Conservation (phyloP, 2,329 filamentous ascomycete species). For the Aspergillus jensenii region DNA sequence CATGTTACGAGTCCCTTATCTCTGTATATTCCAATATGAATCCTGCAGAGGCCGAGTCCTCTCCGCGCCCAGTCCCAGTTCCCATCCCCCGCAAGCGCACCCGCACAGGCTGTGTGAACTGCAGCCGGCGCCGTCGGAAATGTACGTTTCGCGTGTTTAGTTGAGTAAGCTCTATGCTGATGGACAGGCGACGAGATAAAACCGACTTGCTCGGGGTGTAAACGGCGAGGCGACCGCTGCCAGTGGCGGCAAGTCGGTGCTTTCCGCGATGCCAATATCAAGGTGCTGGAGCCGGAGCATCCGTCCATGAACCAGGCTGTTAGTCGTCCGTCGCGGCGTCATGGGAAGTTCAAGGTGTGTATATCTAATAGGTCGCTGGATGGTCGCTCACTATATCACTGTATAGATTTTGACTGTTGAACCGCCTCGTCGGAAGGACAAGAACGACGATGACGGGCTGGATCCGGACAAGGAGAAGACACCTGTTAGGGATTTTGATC, state of each 20-base stretch:
- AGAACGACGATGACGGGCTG: not conserved
- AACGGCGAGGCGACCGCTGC: slow-evolving; percentile 28
- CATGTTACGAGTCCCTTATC: too few relatives aligned
- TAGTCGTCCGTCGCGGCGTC: slow-evolving; percentile 15
- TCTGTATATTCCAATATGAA: not conserved
- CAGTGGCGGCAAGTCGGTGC: slow-evolving; percentile 32
- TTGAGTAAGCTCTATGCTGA: not conserved
- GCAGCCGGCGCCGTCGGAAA: slow-evolving; percentile 34
- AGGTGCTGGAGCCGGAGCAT: slow-evolving; percentile 26
- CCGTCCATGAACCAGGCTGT: slow-evolving; percentile 30
- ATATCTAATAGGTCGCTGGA: too few relatives aligned
- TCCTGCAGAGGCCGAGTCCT: slow-evolving; percentile 3
- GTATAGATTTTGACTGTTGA: slow-evolving; percentile 24
- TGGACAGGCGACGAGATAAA: slow-evolving; percentile 29
- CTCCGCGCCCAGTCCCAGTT: not conserved
- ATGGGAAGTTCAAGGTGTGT: slow-evolving; percentile 26
- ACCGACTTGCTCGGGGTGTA: slow-evolving; percentile 32
- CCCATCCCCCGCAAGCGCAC: slow-evolving; percentile 25
- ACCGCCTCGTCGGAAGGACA: slow-evolving; percentile 2
- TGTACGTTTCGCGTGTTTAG: slow-evolving; percentile 17
- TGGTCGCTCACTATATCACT: not conserved
- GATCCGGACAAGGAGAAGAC: not conserved
- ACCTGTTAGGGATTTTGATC: not conserved
- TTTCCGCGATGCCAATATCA: slow-evolving; percentile 33
- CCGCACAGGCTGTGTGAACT: slow-evolving; percentile 33